Percentiles rank a stretch among this genome's conserved stretches.
Evolutionary conservation across 2,329 filamentous ascomycete species (phyloP).

Genomic region (Pseudogymnoascus sp.): DNA sequence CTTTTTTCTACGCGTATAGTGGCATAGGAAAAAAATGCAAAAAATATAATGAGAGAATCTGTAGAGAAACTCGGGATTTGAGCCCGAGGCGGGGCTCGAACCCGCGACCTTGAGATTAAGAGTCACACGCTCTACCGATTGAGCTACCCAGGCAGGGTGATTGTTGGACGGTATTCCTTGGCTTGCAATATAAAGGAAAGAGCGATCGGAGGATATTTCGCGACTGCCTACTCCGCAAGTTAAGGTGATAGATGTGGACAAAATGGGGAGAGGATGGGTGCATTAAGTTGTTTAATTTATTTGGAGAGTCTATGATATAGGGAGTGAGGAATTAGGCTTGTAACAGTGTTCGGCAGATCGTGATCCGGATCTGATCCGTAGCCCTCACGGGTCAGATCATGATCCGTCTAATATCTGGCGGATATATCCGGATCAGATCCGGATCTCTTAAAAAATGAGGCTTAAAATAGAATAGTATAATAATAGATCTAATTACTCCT

Average conservation of each 20-base stretch:
- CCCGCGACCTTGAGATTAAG: constrained; percentile 24
- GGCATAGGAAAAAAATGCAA: neutral
- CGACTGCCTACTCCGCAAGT: neutral
- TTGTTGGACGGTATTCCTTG: neutral
- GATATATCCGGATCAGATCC: too few species aligned
- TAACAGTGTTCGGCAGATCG: too few species aligned
- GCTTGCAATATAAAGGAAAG: neutral
- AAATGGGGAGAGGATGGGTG: neutral
- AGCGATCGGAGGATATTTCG: neutral
- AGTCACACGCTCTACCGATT: constrained; percentile 69
- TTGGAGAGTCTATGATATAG: neutral
- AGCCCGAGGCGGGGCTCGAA: constrained; percentile 7
- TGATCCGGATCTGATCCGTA: too few species aligned
- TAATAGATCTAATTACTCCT: too few species aligned
- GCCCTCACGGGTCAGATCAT: too few species aligned
- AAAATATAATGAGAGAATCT: neutral
- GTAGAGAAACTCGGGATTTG: constrained; percentile 6
- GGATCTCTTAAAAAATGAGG: too few species aligned
- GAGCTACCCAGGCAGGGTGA: constrained; percentile 38
- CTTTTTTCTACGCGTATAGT: too few species aligned
- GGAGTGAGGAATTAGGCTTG: neutral
- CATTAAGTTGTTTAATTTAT: neutral
- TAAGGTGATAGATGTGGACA: neutral
- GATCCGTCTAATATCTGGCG: too few species aligned
- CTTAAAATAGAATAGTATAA: too few species aligned